Base-by-base conservation (phyloP, 306 rosid genomes). In the Prunus dulcis region DNA sequence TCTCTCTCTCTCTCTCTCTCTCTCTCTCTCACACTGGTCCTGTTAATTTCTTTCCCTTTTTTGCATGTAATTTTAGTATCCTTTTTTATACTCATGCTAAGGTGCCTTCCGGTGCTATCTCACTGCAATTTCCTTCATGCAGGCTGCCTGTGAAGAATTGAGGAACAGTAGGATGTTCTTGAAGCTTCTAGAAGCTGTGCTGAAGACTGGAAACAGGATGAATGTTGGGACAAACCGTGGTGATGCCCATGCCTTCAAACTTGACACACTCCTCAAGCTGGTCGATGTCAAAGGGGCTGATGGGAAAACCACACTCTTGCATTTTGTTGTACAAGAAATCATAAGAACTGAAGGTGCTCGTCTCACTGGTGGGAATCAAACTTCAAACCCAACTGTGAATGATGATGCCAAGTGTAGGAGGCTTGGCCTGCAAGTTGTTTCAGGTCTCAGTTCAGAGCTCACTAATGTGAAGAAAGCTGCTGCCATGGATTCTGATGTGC, bases 201-300 rank as follows among this genome's bases (percentile, higher is more conserved):
- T 95, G 23, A 95, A 95, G 88, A 95, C 99, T 0, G 97, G 99
- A 47, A 95, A 95, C 83, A 90, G 99, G 10, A 95, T 95, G 99
- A 95, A 95, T 3, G 97, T 92, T 28, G 99, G 99, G 78, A 95
- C 99, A 11, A 95, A 90, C 79, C 97, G 99, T 0, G 99, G 99
- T 0, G 99, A 95, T 75, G 99, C 97, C 2, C 97, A 88, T 17
- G 99, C 99, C 76, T 95, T 95, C 89, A 95, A 92, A 87, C 99
- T 95, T 6, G 99, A 95, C 75, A 95, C 99, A n/a, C 99, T 95
- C 81, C 93, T 95, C 73, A 95, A 92, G 82, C 93, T 95, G 27
- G 97, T 84, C 23, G 96, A 95, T 25, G 89, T 95, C 76, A 95
- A 91, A 83, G 99, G 92, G 0, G 93, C 97, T 4, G 99, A 95